Conservation (phyloP, 352 stramenopile genomes). For the Pythium oligandrum region DNA sequence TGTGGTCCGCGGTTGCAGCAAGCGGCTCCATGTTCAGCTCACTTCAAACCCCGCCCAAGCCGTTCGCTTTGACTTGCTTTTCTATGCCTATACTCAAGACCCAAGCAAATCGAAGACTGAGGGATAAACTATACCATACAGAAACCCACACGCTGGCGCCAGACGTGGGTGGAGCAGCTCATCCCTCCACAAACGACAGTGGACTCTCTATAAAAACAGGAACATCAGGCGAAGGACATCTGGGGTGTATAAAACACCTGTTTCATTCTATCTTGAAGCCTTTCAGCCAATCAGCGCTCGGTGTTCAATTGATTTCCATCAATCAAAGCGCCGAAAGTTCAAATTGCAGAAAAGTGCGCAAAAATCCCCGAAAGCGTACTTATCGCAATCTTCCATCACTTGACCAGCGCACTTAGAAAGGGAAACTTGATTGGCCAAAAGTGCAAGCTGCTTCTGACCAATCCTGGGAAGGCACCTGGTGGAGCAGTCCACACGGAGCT, state of each 20-base stretch:
- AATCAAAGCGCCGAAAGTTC: too few relatives aligned
- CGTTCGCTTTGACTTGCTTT: slow-evolving; percentile 29
- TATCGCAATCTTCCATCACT: too few relatives aligned
- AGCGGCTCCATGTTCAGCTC: slow-evolving; percentile 60
- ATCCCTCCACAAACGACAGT: slow-evolving; percentile 18
- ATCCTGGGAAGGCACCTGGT: background rate
- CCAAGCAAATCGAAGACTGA: slow-evolving; percentile 74
- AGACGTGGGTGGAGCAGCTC: slow-evolving; percentile 10
- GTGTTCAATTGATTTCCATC: too few relatives aligned
- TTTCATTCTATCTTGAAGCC: too few relatives aligned
- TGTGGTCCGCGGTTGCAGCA: slow-evolving; percentile 50
- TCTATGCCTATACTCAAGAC: slow-evolving; percentile 81
- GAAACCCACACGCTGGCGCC: slow-evolving; percentile 23
- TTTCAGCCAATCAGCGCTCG: slow-evolving; percentile 8
- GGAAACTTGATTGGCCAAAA: slow-evolving; percentile 10
- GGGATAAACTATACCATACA: slow-evolving; percentile 80
- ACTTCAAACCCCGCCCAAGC: slow-evolving; percentile 18
- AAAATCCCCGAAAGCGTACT: too few relatives aligned
- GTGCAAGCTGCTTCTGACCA: slow-evolving; percentile 7
- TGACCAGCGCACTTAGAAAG: slow-evolving; percentile 8
- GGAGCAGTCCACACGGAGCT: slow-evolving; percentile 1
- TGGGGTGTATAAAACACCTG: too few relatives aligned
- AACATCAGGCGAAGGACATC: too few relatives aligned
- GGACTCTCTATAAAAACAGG: too few relatives aligned
- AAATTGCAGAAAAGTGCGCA: too few relatives aligned